Conservation (phyloP, 345 rosid species). For the Tarenaya hassleriana region DNA sequence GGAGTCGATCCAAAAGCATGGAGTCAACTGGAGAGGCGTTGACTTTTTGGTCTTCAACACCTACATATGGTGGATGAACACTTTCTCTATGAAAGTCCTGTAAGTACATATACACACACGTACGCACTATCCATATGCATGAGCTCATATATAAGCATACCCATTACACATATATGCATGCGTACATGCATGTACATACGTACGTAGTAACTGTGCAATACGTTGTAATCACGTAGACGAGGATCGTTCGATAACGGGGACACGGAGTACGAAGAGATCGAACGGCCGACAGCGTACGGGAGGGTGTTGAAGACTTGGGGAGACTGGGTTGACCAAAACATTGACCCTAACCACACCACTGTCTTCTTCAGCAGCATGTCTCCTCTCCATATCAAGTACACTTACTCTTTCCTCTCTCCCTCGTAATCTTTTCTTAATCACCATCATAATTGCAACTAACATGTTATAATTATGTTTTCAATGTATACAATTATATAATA, state of each 20-base stretch:
- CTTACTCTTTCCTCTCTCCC: background rate
- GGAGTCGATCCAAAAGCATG: slow-evolving; percentile 77
- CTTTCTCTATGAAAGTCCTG: slow-evolving; percentile 68
- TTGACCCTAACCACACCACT: slow-evolving; percentile 62
- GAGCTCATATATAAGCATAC: too few species aligned
- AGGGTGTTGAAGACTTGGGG: slow-evolving; percentile 86
- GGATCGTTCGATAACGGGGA: slow-evolving; percentile 78
- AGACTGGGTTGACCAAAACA: slow-evolving; percentile 72
- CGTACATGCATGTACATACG: background rate
- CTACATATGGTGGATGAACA: slow-evolving; percentile 99
- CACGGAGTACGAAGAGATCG: slow-evolving; percentile 66
- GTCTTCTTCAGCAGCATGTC: slow-evolving; percentile 95
- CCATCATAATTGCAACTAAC: background rate
- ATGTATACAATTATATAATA: too few species aligned
- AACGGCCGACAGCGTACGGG: slow-evolving; percentile 60
- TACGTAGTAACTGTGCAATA: slow-evolving; percentile 1
- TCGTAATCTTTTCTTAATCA: background rate
- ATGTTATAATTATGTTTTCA: background rate
- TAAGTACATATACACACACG: slow-evolving; percentile 34
- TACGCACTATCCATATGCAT: too few species aligned
- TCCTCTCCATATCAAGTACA: slow-evolving; percentile 83
- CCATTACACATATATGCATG: background rate
- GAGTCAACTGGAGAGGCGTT: slow-evolving; percentile 68
- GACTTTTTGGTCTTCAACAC: slow-evolving; percentile 87
- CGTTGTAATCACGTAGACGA: slow-evolving; percentile 43